These are phyloP conservation scores for Globisporangium mamillatum DNA, from an alignment of 352 stramenopile genomes.

Conservation along the genomic window DNA sequence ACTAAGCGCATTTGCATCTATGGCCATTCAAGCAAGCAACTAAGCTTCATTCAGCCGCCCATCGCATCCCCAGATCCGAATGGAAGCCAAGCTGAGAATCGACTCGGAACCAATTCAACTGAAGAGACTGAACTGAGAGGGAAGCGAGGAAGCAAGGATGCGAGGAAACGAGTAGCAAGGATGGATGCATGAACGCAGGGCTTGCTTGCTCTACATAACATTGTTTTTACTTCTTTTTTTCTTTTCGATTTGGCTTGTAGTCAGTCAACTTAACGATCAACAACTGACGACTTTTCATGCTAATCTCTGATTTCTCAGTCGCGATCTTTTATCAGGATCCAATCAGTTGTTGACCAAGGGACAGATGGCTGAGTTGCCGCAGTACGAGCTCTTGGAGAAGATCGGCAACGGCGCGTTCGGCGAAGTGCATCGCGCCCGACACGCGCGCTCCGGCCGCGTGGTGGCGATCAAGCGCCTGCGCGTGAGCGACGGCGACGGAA, in stretches of 20 bases:
- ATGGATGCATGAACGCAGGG: neutral
- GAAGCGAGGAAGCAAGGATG: neutral
- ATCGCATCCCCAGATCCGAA: neutral
- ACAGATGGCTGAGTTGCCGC: constrained; percentile 14
- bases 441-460: constrained; percentile 37
- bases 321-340: neutral
- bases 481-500: constrained; percentile 45
- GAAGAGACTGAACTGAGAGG: neutral
- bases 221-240: neutral
- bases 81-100: neutral
- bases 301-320: neutral
- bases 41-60: neutral
- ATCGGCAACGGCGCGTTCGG: constrained; percentile 71
- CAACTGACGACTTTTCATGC: neutral
- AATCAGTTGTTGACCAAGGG: too few relatives aligned
- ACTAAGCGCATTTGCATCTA: constrained; percentile 34
- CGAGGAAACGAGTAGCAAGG: neutral
- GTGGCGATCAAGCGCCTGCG: constrained; percentile 63
- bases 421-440: constrained; percentile 56
- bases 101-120: neutral
- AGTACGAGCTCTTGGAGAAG: constrained; percentile 63
- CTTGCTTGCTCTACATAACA: neutral
- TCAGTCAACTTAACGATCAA: neutral
- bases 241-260: neutral
- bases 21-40: neutral